Evolutionary conservation across 2,329 filamentous ascomycete species (phyloP), one percentile per base, ranked within the genome.

Genomic region (Alternaria gansuensis): DNA sequence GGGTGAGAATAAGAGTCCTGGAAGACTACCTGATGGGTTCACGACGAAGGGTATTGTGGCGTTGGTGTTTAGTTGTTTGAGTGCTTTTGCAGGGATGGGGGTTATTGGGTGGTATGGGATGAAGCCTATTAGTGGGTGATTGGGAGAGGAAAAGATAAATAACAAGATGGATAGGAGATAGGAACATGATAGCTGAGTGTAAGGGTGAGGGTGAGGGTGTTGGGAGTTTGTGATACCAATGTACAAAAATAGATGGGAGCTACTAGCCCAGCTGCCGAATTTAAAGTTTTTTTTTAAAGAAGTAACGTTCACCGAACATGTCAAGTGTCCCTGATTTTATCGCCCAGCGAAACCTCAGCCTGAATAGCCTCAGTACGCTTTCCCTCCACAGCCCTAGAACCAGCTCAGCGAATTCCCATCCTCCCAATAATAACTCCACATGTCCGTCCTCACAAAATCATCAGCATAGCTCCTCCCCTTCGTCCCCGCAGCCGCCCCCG

Each of bases 21-120:
- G 75, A 0, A 82, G 79, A 41, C 72, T 94, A 14, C 90, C 90
- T 0, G 82, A 79, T 1, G 91, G 91, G 0, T 93, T 93, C 74
- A 91, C 88, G 0, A 75, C 87, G 0, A 83, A 84, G 34, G 92
- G 91, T 7, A 90, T 90, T 41, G 84, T 92, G 1, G 91, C 91
- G 10, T 78, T 95, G 65, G 88, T 88, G 2, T 91, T 94, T 71
- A 91, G 88, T 70, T 85, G 84, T 63, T 62, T 93, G 3, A 84
- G 84, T 14, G 92, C 90, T 2, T 80, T 93, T 48, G 66, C 91
- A 6, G 91, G 91, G 8, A 82, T 93, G 67, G 82, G 78, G 0
- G 85, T 87, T 11, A 87, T 95, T 54, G 83, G 82, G 1, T 88
- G 88, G 82, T 93, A 90, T 75, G 89, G 87, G 2, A 73, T 85